Evolutionary conservation across 1,284 basidiomycete genomes (phyloP), one percentile per base, ranked within the genome.

Genomic region (Amylostereum chailletii): DNA sequence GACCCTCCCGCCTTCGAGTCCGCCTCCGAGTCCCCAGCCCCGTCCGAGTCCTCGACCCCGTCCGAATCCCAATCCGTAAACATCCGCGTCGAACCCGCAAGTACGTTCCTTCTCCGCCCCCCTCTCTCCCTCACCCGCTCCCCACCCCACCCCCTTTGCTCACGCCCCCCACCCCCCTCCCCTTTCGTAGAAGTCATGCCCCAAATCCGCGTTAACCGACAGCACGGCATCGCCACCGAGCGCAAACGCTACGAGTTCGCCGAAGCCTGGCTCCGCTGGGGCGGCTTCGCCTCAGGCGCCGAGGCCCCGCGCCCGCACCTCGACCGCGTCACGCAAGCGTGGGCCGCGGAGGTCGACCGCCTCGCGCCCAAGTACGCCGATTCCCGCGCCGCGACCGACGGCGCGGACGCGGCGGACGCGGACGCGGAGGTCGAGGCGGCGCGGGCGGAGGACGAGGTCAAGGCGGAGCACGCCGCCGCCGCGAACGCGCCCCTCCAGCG

Each of bases 51-150:
- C 19, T 19, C 19, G 19, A 19, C 19, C 19, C 19, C 19, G 19
- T 19, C 19, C 19, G 45, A 41, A 4, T 29, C 38, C 31, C 51
- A 39, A 34, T 38, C 29, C 2, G 29, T 60, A 19, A 58, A 61
- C 34, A 33, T 63, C 5, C 45, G 57, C 40, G 46, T 63, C 10
- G 50, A 58, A 46, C 55, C 48, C 34, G 36, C 55, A 7, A 46
- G 61, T 62, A 45, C 54, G 61, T 57, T 27, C n/a, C 34, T 42
- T n/a, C 31, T 9, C 26, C 31, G 33, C 9, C 26, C 10, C 33
- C 10, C 10, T 10, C 4, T n/a, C 5, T 5, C 8, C 19, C 32
- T 3, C 6, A 3, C 10, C 38, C 29, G 10, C 8, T 34, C 29
- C 36, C 10, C 4, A 31, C 34, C 26, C 29, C 11, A 36, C 47